Conservation (phyloP, 2,329 filamentous ascomycete species). For the Beauveria rudraprayagi region DNA sequence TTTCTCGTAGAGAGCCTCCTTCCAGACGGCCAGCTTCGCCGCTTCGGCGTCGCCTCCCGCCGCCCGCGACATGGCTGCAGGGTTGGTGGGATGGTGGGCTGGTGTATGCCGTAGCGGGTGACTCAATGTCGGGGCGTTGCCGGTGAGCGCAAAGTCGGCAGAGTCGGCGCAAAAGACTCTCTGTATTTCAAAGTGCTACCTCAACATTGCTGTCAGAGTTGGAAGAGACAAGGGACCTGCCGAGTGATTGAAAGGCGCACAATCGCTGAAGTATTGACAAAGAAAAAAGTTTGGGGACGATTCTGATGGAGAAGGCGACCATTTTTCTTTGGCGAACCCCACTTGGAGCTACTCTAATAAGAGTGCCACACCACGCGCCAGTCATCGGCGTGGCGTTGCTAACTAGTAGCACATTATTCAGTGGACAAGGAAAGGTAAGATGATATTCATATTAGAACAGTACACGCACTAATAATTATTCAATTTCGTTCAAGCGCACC, state of each 20-base stretch:
- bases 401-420: background rate
- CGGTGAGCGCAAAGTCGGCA: background rate
- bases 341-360: background rate
- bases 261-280: background rate
- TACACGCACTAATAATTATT: background rate
- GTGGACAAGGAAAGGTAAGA: no score
- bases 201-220: background rate
- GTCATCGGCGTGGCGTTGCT: background rate
- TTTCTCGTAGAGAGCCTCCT: conserved; percentile 49
- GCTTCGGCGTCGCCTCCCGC: conserved; percentile 24
- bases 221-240: background rate
- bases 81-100: conserved; percentile 5
- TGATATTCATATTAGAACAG: background rate
- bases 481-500: background rate
- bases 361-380: background rate
- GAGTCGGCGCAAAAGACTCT: conserved; percentile 2
- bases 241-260: background rate
- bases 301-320: conserved; percentile 3
- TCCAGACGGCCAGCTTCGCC: conserved; percentile 42
- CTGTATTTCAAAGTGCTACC: background rate
- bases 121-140: background rate
- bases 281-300: conserved; percentile 11
- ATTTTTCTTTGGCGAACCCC: conserved; percentile 10
- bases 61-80: conserved; percentile 11
- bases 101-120: background rate